phyloP scores from a whole-genome alignment of 1,139 yeast genomes.

The Kodamaea suecica region DNA sequence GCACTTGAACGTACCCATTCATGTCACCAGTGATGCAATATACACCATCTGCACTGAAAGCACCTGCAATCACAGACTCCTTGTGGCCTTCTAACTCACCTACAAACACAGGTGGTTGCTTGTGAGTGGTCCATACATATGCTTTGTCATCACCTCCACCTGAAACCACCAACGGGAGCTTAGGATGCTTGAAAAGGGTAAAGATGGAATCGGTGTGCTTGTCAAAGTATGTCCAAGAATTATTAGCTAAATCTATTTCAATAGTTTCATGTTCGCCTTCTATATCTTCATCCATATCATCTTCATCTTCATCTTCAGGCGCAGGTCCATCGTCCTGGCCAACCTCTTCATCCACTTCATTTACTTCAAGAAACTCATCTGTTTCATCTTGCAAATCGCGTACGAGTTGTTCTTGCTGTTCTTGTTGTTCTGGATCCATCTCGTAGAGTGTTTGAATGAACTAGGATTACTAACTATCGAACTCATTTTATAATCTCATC shows the following conservation, averaged over 20 bases:
- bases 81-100: constrained; percentile 74
- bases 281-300: constrained; percentile 19
- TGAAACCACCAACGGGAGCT: constrained; percentile 69
- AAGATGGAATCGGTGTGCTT: constrained; percentile 83
- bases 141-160: constrained; percentile 94
- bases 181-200: constrained; percentile 75
- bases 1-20: constrained; percentile 82
- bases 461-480: no score
- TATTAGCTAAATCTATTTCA: constrained; percentile 73
- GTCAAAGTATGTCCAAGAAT: constrained; percentile 87
- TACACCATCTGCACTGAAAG: constrained; percentile 78
- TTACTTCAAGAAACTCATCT: constrained; percentile 52
- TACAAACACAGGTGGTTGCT: constrained; percentile 76
- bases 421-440: constrained; percentile 11
- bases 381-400: constrained; percentile 25
- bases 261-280: constrained; percentile 24
- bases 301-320: constrained; percentile 44
- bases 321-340: constrained; percentile 32
- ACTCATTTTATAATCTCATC: neutral
- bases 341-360: constrained; percentile 63
- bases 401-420: constrained; percentile 6
- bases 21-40: constrained; percentile 87
- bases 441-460: neutral
- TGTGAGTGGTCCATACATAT: constrained; percentile 87
- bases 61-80: constrained; percentile 84